Evolutionary conservation across 148 eudicot genomes (phyloP), one percentile per base, ranked within the genome.

Genomic region (Camellia lanceoleosa): DNA sequence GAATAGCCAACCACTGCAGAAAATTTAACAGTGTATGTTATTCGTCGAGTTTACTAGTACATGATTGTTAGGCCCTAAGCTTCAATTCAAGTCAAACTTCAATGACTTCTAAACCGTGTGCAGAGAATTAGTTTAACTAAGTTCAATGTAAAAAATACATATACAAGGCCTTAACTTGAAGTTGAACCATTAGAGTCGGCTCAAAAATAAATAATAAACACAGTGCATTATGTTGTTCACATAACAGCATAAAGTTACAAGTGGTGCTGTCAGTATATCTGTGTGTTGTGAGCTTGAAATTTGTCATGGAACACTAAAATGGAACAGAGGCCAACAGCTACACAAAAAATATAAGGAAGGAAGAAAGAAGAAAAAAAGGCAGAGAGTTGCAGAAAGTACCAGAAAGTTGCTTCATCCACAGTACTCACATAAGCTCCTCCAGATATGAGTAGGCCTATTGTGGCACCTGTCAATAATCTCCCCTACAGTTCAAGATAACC

Each of bases 381-480:
- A 30, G 38, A 30, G 38, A 30, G 38, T 30, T 30, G 38, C 38
- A 1, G 38, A 30, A 74, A 72, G 19, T 93, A 96, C 99, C 99
- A 92, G 91, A 96, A 96, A 70, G 98, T 96, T 63, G 98, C 97
- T 85, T 96, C 99, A 86, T 96, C 99, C 75, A 92, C 99, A 3
- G 98, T 96, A 88, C 99, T 96, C 51, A 93, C 98, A 92, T 96
- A 96, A 79, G 99, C 99, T 67, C 99, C 99, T 76, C 98, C 99
- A 64, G 87, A 91, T 83, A 96, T 96, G 64, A 96, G 71, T 60
- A 96, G 83, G 60, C 98, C 95, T 72, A 96, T 80, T 0, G 95
- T 87, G 58, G 94, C 85, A 76, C 91, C 95, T 41, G 99, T 94
- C 80, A 94, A 84, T 72, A 96, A 80, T 71, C 94, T 90, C 59